Evolutionary conservation across 495 filamentous ascomycete species (phyloP), one percentile per base, ranked within the genome.

Genomic region (Neurospora sp.): DNA sequence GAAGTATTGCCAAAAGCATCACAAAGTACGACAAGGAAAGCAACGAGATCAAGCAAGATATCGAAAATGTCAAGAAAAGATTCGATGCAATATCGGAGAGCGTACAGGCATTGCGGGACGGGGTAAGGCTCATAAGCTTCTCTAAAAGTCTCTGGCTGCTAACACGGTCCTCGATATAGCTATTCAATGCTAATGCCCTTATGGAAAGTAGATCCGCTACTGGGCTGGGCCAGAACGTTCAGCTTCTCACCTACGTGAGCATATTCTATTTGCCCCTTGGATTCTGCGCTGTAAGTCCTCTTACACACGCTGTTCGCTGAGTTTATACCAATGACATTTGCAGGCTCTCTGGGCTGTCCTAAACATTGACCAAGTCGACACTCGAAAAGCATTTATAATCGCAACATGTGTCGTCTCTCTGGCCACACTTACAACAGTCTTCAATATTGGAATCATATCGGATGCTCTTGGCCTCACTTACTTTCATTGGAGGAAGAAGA

Each of bases 151-250:
- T 43, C 24, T 48, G 6, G 0, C 36, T 72, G 31, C 69, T 62
- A 40, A 48, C 43, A 21, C 0, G 3, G 9, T 19, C 4, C 43
- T 10, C 4, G 34, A 21, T 31, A 0, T n/a, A 75, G 73, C 71
- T 77, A 6, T 77, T 77, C 69, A 77, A 77, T 34, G 75, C 75
- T 3, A 75, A 71, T 54, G 48, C 79, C 75, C 66, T 78, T 75
- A 76, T 82, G 31, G 83, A 84, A 69, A 82, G 77, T 43, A 74
- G 81, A n/a, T 70, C 75, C 28, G 77, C 80, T 5, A 81, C 81
- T 2, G 70, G 79, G 15, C 72, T 83, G 13, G 81, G 81, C 0
- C 71, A 83, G 31, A 82, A 83, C 45, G 77, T 83, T 10, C 81
- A 77, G 71, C 77, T 83, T 5, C 74, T 82, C 40, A 82, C 80